Percentiles rank a stretch among this genome's conserved stretches.
These are phyloP conservation scores for Ophiocordyceps unilateralis DNA, from an alignment of 2,329 filamentous ascomycete genomes.

Conservation along the genomic window DNA sequence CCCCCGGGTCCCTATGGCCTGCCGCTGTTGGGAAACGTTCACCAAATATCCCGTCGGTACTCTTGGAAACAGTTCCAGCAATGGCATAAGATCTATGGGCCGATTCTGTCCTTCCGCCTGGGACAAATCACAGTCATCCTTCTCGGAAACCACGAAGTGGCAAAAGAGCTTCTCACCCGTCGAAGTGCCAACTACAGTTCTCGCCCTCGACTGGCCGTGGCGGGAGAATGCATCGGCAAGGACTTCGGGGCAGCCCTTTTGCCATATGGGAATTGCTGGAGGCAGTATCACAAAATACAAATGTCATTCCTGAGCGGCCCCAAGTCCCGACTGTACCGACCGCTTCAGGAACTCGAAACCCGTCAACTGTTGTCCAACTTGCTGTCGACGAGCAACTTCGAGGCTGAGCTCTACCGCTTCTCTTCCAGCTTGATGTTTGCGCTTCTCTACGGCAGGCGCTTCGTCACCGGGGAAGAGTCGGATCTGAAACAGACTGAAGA, in stretches of 20 bases:
- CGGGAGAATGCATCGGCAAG: slow-evolving; percentile 15
- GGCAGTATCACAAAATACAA: slow-evolving; percentile 20
- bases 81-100: slow-evolving; percentile 9
- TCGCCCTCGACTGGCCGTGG: slow-evolving; percentile 12
- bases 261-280: slow-evolving; percentile 21
- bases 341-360: slow-evolving; percentile 27
- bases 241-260: slow-evolving; percentile 22
- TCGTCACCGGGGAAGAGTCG: slow-evolving; percentile 10
- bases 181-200: slow-evolving; percentile 7
- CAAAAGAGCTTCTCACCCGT: slow-evolving; percentile 7
- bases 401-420: slow-evolving; percentile 16
- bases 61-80: slow-evolving; percentile 41
- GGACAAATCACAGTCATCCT: slow-evolving; percentile 7
- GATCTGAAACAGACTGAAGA: slow-evolving; percentile 8
- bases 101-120: slow-evolving; percentile 7
- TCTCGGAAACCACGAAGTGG: slow-evolving; percentile 6
- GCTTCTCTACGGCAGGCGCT: slow-evolving; percentile 18
- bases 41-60: slow-evolving; percentile 18
- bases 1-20: slow-evolving; percentile 12
- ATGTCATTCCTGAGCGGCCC: slow-evolving; percentile 13
- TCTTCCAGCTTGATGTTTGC: slow-evolving; percentile 19
- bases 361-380: slow-evolving; percentile 25
- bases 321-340: slow-evolving; percentile 17
- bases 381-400: slow-evolving; percentile 12
- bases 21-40: slow-evolving; percentile 9